Percentiles rank a stretch among this genome's conserved stretches.
These are phyloP conservation scores for Candida krabiensis DNA, from an alignment of 805 yeast genomes.

Conservation along the genomic window DNA sequence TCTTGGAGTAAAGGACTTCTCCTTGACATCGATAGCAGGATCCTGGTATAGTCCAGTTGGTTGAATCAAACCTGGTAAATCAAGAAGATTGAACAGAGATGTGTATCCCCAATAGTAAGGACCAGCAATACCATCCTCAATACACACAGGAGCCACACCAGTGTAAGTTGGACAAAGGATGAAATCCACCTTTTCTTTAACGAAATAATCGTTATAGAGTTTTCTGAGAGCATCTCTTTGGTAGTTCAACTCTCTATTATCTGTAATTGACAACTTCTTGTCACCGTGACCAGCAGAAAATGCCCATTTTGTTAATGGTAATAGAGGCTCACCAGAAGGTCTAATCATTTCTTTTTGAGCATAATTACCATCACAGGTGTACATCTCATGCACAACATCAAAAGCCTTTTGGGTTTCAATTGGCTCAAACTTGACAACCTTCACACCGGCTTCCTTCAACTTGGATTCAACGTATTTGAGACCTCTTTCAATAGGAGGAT, in stretches of 20 bases:
- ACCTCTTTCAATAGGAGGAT: slow-evolving; percentile 63
- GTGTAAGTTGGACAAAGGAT: slow-evolving; percentile 67
- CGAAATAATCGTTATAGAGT: slow-evolving; percentile 54
- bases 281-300: slow-evolving; percentile 61
- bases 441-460: slow-evolving; percentile 58
- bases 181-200: slow-evolving; percentile 58
- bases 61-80: slow-evolving; percentile 63
- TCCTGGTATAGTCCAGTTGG: slow-evolving; percentile 66
- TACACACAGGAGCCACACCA: slow-evolving; percentile 70
- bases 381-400: slow-evolving; percentile 57
- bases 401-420: slow-evolving; percentile 58
- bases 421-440: slow-evolving; percentile 55
- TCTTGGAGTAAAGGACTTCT: slow-evolving; percentile 40
- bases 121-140: slow-evolving; percentile 39
- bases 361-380: slow-evolving; percentile 67
- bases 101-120: slow-evolving; percentile 82
- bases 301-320: slow-evolving; percentile 62
- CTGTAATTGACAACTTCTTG: slow-evolving; percentile 43
- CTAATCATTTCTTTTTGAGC: slow-evolving; percentile 51
- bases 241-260: slow-evolving; percentile 54
- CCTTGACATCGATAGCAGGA: slow-evolving; percentile 47
- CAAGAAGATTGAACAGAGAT: slow-evolving; percentile 68
- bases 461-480: slow-evolving; percentile 53
- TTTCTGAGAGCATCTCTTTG: slow-evolving; percentile 60
- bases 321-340: slow-evolving; percentile 69